Evolutionary conservation across 2,329 filamentous ascomycete genomes (phyloP), one percentile per base, ranked within the genome.

Genomic region (Aspergillus sp.): DNA sequence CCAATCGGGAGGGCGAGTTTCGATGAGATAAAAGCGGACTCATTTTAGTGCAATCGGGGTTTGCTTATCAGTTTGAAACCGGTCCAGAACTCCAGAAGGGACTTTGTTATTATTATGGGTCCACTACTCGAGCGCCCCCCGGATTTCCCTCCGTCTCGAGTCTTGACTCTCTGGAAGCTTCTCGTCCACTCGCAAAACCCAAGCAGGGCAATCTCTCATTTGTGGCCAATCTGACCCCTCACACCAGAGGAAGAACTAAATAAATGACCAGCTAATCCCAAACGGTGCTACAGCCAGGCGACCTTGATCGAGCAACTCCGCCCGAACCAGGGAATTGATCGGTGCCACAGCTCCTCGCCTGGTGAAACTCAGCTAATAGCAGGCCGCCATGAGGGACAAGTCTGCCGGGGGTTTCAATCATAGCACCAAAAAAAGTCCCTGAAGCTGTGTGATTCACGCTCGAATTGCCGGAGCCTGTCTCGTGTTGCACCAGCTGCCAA

Each of bases 321-420:
- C 37, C 44, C 56, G 19, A 54, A 22, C 40, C 54, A 57, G 37
- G 54, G 54, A 48, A 57, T 56, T 54, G 53, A 50, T 50, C 53
- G 41, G 44, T 44, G 42, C 49, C 50, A 55, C 51, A 49, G 60
- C 53, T 46, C 47, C 12, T 15, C 41, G 37, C 22, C 3, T 9
- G 9, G 44, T 64, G 62, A 64, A 64, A 64, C 62, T 58, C 54
- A 45, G 56, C 62, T 61, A 64, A 64, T 61, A 53, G 59, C 51
- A 61, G 37, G 33, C 42, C 55, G 59, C 55, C 59, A 56, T 27
- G 45, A 11, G 19, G 37, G 50, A 58, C 50, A 34, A 53, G 55
- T 44, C 50, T 27, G 50, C 15, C 49, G 50, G 41, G 40, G 48
- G 56, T 54, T 54, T 58, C 56, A 58, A 53, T 48, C 49, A 49